Base-by-base conservation (phyloP, 805 yeast species). In the Suhomyces xylopsoci region DNA sequence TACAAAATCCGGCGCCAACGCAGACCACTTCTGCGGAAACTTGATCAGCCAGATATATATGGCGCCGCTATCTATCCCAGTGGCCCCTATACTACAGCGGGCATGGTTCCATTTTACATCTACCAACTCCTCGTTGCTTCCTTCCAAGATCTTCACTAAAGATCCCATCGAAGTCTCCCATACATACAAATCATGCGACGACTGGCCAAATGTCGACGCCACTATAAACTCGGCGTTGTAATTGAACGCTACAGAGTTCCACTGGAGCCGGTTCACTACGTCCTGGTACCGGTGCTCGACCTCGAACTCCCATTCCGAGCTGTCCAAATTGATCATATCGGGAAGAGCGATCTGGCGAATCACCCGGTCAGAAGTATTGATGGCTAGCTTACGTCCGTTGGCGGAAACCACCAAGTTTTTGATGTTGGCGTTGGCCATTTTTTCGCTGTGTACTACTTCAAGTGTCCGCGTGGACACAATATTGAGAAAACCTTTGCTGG, bases 121-220 rank as follows among this genome's bases (percentile, higher is more conserved):
- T 48, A 87, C 81, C 55, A 92, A 74, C 62, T 92, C 97, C 60
- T 92, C 97, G 58, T 85, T 85, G 5, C 96, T 88, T 0, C 97
- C 97, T 67, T 92, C 97, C 32, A 90, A 73, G 47, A 91, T 93
- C 69, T 93, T 87, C 26, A 90, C 87, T 51, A 92, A 72, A n/a
- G 96, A 83, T 0, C 97, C 97, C 77, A 87, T 79, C 7, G 82
- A 76, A 0, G 97, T 88, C 64, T 93, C 97, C 97, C 97, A 92
- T 53, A 93, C 80, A 66, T 91, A 92, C 45, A 93, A 77, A 61
- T 90, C 96, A 63, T 91, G 97, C 0, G 94, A 85, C 5, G 92
- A 85, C 58, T 74, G 78, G 10, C 96, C 96, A 65, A 82, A 84
- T 0, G 97, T 88, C 0, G 96, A 84, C 0, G 97, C 97, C 49